These are phyloP conservation scores for Trichoderma parareesei DNA, from an alignment of 495 filamentous ascomycete species.

Conservation along the genomic window DNA sequence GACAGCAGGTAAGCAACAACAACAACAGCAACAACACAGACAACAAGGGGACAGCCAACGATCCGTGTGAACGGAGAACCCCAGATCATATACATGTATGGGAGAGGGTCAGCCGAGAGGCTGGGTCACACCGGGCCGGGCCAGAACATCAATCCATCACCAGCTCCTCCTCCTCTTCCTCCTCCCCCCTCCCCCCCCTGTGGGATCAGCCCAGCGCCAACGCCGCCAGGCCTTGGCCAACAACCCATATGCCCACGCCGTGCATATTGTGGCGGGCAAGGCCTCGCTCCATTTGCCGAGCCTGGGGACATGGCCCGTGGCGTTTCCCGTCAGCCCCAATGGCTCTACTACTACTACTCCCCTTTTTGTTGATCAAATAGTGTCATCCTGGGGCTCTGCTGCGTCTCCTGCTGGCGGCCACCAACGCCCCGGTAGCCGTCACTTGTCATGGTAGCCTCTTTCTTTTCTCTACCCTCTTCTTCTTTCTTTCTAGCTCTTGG, in stretches of 20 bases:
- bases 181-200: no score
- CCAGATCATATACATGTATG: background rate
- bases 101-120: background rate
- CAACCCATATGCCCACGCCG: background rate
- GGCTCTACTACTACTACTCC: background rate
- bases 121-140: background rate
- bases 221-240: no score
- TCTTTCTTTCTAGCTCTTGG: no score
- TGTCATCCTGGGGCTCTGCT: no score
- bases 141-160: background rate
- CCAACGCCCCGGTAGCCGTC: no score
- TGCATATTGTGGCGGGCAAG: background rate
- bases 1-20: background rate
- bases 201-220: no score
- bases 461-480: no score
- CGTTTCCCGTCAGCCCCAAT: background rate
- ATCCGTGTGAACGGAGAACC: background rate
- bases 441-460: no score
- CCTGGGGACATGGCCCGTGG: background rate
- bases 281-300: background rate
- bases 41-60: background rate
- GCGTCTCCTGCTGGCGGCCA: no score
- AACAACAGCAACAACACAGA: background rate
- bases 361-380: background rate
- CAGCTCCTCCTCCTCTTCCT: background rate